phyloP scores from a whole-genome alignment of 352 stramenopile genomes.

The Phytophthora citrophthora region DNA sequence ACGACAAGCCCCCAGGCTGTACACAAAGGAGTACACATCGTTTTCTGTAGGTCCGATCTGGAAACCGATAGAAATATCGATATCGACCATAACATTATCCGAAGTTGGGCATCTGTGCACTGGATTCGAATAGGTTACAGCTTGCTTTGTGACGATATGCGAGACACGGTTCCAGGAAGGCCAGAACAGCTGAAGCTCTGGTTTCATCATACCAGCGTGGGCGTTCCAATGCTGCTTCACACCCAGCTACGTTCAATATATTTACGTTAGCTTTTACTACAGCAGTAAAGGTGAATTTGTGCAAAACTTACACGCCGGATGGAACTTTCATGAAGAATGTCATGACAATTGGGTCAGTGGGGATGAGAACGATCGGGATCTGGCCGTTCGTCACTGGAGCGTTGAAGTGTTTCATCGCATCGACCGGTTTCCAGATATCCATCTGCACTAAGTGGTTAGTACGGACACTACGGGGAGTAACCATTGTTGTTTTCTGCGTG shows the following conservation, averaged over 20 bases:
- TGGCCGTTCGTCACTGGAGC: constrained; percentile 31
- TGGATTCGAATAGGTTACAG: constrained; percentile 72
- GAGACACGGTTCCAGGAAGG: constrained; percentile 76
- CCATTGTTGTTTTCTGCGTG: background rate
- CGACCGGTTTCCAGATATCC: constrained; percentile 37
- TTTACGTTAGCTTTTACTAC: background rate
- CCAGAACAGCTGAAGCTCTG: constrained; percentile 66
- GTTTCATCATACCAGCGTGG: constrained; percentile 70
- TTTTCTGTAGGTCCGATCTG: constrained; percentile 74
- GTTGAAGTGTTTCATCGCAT: constrained; percentile 47
- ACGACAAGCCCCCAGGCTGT: constrained; percentile 69
- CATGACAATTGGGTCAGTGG: constrained; percentile 30
- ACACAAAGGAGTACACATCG: constrained; percentile 80
- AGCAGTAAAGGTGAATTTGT: background rate
- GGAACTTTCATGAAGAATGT: constrained; percentile 39
- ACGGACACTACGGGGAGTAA: constrained; percentile 3
- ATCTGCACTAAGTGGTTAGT: constrained; percentile 41
- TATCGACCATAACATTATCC: constrained; percentile 87
- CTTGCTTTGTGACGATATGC: constrained; percentile 84
- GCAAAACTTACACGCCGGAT: constrained; percentile 29
- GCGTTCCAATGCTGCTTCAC: constrained; percentile 65
- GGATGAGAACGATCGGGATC: constrained; percentile 39
- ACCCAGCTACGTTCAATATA: background rate
- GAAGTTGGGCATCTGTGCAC: constrained; percentile 71
- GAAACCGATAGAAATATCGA: constrained; percentile 85